Percentiles rank a stretch among this genome's conserved stretches.
phyloP scores from a whole-genome alignment of 352 stramenopile species.

The Globisporangium paddicum region DNA sequence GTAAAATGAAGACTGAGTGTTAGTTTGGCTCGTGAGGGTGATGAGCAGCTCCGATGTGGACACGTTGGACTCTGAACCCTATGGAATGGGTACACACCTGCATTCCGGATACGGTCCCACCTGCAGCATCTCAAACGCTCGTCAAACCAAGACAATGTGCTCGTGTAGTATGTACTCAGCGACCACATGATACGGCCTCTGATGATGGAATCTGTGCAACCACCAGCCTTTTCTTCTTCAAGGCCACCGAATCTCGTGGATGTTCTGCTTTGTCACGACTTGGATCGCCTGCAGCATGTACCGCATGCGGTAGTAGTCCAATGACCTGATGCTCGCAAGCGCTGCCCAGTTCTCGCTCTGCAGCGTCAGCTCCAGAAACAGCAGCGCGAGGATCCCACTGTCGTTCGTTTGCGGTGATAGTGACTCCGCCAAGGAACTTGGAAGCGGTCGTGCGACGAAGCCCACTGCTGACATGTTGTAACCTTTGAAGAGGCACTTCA shows the following conservation, averaged over 20 bases:
- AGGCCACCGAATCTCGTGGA: not conserved
- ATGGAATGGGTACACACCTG: too few species aligned
- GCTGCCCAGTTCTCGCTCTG: not conserved
- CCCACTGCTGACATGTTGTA: not conserved
- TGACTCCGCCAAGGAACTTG: not conserved
- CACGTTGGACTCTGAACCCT: too few species aligned
- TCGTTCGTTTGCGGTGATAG: not conserved
- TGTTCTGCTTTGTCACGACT: constrained; percentile 6
- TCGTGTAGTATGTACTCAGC: too few species aligned
- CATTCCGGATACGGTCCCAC: too few species aligned
- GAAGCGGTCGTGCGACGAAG: not conserved
- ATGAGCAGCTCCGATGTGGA: too few species aligned
- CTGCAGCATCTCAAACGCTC: too few species aligned
- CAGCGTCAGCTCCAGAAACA: constrained; percentile 10
- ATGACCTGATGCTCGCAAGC: not conserved
- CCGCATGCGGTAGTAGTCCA: constrained; percentile 11
- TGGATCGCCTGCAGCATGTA: constrained; percentile 12
- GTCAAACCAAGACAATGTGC: too few species aligned
- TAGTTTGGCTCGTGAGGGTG: too few species aligned
- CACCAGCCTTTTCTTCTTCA: not conserved
- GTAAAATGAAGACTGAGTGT: too few species aligned
- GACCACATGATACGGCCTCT: not conserved
- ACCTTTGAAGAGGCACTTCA: not conserved
- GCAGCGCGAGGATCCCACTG: constrained; percentile 9
- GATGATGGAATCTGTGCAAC: not conserved